Evolutionary conservation across 1,139 yeast genomes (phyloP).

Genomic region (Pneumocystis jirovecii): DNA sequence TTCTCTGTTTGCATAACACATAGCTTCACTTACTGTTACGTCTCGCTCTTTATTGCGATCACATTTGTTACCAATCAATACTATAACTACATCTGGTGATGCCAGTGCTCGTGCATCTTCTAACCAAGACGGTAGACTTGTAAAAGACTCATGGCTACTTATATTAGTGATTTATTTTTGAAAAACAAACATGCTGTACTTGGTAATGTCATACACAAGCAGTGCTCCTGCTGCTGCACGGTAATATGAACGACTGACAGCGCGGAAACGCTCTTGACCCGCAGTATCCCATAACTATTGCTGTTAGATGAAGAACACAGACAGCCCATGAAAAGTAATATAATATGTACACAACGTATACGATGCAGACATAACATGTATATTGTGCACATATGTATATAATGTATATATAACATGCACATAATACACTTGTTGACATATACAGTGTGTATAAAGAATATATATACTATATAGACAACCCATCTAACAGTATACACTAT

Average conservation of each 20-base stretch:
- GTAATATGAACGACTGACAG: slow-evolving; percentile 60
- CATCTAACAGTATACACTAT: no score
- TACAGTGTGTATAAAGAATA: no score
- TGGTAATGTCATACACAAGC: slow-evolving; percentile 56
- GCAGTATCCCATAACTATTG: slow-evolving; percentile 56
- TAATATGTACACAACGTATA: no score
- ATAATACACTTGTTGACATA: no score
- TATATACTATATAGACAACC: no score
- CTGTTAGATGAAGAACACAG: no score
- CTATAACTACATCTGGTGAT: slow-evolving; percentile 27
- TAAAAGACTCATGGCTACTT: slow-evolving; percentile 30
- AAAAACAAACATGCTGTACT: slow-evolving; percentile 13
- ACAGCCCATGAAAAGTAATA: no score
- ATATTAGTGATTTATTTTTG: not conserved
- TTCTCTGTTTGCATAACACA: slow-evolving; percentile 9
- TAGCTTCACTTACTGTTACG: slow-evolving; percentile 25
- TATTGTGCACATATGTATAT: no score
- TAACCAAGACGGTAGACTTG: slow-evolving; percentile 33
- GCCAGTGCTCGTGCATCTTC: slow-evolving; percentile 36
- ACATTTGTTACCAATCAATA: slow-evolving; percentile 36
- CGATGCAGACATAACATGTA: no score
- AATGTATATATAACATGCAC: no score
- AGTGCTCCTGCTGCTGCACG: slow-evolving; percentile 74
- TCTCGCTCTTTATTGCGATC: slow-evolving; percentile 49
- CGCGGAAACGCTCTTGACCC: slow-evolving; percentile 63